Evolutionary conservation across 2,329 filamentous ascomycete genomes (phyloP).

Genomic region (Chaetomiaceae sp.): DNA sequence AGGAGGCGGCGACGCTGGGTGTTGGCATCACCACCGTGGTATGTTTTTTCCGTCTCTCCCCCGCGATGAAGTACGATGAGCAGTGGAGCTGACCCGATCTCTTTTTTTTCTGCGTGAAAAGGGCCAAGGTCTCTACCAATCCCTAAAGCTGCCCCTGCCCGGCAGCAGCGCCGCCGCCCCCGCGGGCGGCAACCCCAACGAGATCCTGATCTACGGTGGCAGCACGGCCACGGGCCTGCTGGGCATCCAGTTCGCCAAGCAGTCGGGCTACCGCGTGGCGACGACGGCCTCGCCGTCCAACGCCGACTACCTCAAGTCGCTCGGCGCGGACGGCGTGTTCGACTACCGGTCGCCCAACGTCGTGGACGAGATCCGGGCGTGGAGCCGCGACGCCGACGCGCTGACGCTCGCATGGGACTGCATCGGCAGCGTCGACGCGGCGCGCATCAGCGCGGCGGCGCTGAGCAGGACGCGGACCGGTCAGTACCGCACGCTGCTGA

Average conservation of each 20-base stretch:
- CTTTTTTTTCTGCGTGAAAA: slow-evolving; percentile 13
- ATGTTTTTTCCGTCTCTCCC: not conserved
- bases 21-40: slow-evolving; percentile 37
- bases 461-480: slow-evolving; percentile 28
- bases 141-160: slow-evolving; percentile 38
- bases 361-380: slow-evolving; percentile 18
- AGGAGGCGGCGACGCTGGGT: slow-evolving; percentile 40
- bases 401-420: slow-evolving; percentile 34
- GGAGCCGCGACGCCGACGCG: slow-evolving; percentile 14
- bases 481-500: slow-evolving; percentile 28
- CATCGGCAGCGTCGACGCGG: slow-evolving; percentile 25
- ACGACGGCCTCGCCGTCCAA: slow-evolving; percentile 36
- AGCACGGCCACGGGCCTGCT: slow-evolving; percentile 52
- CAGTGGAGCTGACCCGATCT: not conserved
- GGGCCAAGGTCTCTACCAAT: slow-evolving; percentile 44
- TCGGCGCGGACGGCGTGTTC: slow-evolving; percentile 41
- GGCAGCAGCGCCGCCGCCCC: slow-evolving; percentile 18
- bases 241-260: slow-evolving; percentile 39
- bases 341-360: slow-evolving; percentile 35
- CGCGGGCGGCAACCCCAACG: slow-evolving; percentile 27
- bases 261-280: slow-evolving; percentile 35
- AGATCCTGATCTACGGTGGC: slow-evolving; percentile 40
- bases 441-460: slow-evolving; percentile 28
- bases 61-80: too few species aligned
- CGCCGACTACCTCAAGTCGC: slow-evolving; percentile 33